These are phyloP conservation scores for Aspergillus diversus DNA, from an alignment of 495 filamentous ascomycete species.

Conservation along the genomic window DNA sequence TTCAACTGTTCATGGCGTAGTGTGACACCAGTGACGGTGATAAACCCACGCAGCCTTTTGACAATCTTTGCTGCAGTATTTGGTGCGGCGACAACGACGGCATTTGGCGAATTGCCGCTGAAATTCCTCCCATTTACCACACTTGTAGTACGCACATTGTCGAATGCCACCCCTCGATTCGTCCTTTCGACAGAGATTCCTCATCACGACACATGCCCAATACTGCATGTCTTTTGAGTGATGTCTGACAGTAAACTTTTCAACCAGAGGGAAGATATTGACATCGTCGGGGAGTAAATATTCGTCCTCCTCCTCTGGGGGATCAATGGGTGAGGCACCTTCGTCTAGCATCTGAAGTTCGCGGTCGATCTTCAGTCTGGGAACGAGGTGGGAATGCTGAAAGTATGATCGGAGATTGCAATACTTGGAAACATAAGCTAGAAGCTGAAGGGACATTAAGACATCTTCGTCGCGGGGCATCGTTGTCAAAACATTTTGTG, in stretches of 20 bases:
- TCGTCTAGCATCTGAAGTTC: conserved; percentile 81
- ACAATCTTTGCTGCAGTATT: conserved; percentile 99
- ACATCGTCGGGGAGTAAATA: conserved; percentile 91
- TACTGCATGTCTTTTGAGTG: conserved; percentile 98
- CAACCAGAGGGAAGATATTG: conserved; percentile 97
- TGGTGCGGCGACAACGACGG: conserved; percentile 91
- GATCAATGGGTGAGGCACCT: conserved; percentile 55
- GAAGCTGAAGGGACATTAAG: conserved; percentile 94
- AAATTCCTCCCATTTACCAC: conserved; percentile 96
- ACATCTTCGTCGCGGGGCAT: conserved; percentile 98
- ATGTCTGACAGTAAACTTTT: conserved; percentile 95
- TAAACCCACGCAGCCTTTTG: conserved; percentile 99
- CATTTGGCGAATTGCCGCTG: conserved; percentile 98
- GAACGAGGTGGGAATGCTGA: conserved; percentile 91
- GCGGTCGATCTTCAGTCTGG: conserved; percentile 83
- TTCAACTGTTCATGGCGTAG: conserved; percentile 58
- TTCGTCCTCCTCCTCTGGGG: conserved; percentile 76
- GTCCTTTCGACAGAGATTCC: conserved; percentile 97
- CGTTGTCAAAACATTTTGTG: conserved; percentile 73
- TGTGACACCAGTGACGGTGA: conserved; percentile 94
- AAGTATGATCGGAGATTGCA: conserved; percentile 95
- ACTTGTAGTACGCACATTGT: conserved; percentile 96
- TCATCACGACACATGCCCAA: conserved; percentile 98
- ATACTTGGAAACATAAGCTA: conserved; percentile 98
- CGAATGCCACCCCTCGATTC: conserved; percentile 91